Percentiles rank a stretch among this genome's conserved stretches.
These are phyloP conservation scores for Fusarium papillatum DNA, from an alignment of 2,329 filamentous ascomycete genomes.

Conservation along the genomic window DNA sequence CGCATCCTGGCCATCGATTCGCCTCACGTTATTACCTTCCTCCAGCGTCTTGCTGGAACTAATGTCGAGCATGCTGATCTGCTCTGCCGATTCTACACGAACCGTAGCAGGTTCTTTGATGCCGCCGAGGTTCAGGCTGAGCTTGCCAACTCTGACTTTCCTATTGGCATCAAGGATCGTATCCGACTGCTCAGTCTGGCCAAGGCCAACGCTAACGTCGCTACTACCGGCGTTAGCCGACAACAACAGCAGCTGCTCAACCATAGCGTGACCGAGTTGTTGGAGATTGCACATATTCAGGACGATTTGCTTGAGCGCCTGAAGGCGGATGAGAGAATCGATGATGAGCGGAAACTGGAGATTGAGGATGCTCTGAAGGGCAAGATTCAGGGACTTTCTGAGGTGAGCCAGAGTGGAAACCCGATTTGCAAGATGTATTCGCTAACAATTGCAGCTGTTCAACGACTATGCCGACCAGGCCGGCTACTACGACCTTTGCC, in stretches of 20 bases:
- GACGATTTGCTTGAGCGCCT: slow-evolving; percentile 89
- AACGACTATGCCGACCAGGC: slow-evolving; percentile 93
- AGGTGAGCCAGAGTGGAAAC: slow-evolving; percentile 66
- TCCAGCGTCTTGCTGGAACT: slow-evolving; percentile 80
- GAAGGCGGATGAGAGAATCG: slow-evolving; percentile 78
- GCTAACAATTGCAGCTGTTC: slow-evolving; percentile 75
- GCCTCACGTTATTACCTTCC: slow-evolving; percentile 87
- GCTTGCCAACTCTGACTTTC: slow-evolving; percentile 87
- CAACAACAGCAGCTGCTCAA: slow-evolving; percentile 88
- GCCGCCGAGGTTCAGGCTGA: slow-evolving; percentile 89
- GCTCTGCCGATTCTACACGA: slow-evolving; percentile 92
- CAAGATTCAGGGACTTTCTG: slow-evolving; percentile 81
- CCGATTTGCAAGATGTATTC: background rate
- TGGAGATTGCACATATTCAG: slow-evolving; percentile 96
- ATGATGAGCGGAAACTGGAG: slow-evolving; percentile 71
- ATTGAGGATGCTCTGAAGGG: slow-evolving; percentile 81
- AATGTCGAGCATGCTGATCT: slow-evolving; percentile 88
- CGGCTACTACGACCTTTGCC: slow-evolving; percentile 92
- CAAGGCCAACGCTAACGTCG: slow-evolving; percentile 91
- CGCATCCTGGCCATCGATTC: slow-evolving; percentile 89
- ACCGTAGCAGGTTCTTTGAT: slow-evolving; percentile 85
- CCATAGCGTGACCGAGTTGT: slow-evolving; percentile 85
- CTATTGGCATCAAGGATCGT: slow-evolving; percentile 83
- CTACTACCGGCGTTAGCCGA: slow-evolving; percentile 80
- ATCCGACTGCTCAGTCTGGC: slow-evolving; percentile 93